A percentile compares a stretch with the other conserved stretches of the same genome.
Evolutionary conservation across 140 eudicot genomes (phyloP).

Genomic region (Erigeron philadelphicus): DNA sequence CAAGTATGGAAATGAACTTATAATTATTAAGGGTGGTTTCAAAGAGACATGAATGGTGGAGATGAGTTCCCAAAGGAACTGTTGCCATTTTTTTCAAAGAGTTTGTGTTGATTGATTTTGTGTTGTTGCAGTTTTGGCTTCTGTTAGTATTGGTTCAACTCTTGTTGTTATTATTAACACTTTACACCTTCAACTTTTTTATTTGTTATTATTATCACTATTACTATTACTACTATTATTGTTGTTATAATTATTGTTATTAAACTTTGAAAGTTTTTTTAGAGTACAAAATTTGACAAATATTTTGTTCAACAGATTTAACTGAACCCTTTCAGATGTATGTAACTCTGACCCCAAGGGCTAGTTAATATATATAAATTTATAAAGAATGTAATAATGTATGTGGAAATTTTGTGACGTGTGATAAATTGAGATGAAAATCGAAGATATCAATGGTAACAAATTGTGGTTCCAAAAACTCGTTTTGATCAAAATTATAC

Average conservation of each 20-base stretch:
- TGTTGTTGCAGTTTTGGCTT: conserved; percentile 21
- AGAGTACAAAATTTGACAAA: too few species aligned
- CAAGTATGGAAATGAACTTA: conserved; percentile 11
- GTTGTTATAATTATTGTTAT: background rate
- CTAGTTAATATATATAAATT: too few species aligned
- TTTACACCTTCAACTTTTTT: background rate
- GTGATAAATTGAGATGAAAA: background rate
- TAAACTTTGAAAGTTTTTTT: too few species aligned
- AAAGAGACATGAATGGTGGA: conserved; percentile 30
- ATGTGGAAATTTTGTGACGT: background rate
- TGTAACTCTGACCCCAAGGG: too few species aligned
- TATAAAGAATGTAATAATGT: too few species aligned
- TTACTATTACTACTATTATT: background rate
- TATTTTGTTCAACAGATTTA: too few species aligned
- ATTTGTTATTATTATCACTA: background rate
- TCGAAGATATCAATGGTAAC: background rate
- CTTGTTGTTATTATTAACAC: conserved; percentile 16
- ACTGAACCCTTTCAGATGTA: too few species aligned
- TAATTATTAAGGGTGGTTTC: conserved; percentile 12
- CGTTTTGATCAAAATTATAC: background rate
- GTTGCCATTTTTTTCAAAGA: conserved; percentile 33
- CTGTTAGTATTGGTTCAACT: conserved; percentile 22
- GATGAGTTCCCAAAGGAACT: conserved; percentile 36
- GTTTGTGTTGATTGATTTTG: conserved; percentile 12
- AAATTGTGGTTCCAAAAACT: background rate